Conservation (phyloP, 2,329 filamentous ascomycete species). For the Phyllosticta citribraziliensis region DNA sequence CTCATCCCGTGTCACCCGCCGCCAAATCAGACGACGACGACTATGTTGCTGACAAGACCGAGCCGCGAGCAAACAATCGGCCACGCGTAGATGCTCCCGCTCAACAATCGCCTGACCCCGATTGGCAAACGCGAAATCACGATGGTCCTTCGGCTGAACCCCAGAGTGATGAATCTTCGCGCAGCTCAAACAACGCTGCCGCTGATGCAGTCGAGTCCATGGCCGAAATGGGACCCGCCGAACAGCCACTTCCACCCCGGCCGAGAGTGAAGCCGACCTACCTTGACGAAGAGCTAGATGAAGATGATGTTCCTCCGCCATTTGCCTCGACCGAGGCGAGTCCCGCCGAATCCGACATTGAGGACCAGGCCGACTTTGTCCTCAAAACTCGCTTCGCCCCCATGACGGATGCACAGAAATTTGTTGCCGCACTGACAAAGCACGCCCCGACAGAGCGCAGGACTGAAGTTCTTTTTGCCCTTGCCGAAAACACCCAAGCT, state of each 20-base stretch:
- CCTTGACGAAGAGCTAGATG: conserved; percentile 6
- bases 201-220: neutral
- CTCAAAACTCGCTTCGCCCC: conserved; percentile 31
- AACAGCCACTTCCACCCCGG: neutral
- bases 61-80: conserved; percentile 1
- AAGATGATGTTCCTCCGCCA: conserved; percentile 25
- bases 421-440: conserved; percentile 35
- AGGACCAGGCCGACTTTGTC: conserved; percentile 32
- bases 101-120: conserved; percentile 12
- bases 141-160: conserved; percentile 10
- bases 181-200: conserved; percentile 4
- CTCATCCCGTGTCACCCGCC: conserved; percentile 24
- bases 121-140: neutral
- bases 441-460: conserved; percentile 33
- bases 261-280: conserved; percentile 4
- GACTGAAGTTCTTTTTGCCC: conserved; percentile 43
- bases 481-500: conserved; percentile 45
- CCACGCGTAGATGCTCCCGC: conserved; percentile 4
- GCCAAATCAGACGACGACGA: conserved; percentile 21
- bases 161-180: neutral
- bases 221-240: neutral
- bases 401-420: conserved; percentile 32
- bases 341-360: conserved; percentile 24
- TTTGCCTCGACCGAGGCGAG: conserved; percentile 21
- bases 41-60: conserved; percentile 15